Evolutionary conservation across 164 flowering plant species (phyloP).

Genomic region (Kingdonia uniflora): DNA sequence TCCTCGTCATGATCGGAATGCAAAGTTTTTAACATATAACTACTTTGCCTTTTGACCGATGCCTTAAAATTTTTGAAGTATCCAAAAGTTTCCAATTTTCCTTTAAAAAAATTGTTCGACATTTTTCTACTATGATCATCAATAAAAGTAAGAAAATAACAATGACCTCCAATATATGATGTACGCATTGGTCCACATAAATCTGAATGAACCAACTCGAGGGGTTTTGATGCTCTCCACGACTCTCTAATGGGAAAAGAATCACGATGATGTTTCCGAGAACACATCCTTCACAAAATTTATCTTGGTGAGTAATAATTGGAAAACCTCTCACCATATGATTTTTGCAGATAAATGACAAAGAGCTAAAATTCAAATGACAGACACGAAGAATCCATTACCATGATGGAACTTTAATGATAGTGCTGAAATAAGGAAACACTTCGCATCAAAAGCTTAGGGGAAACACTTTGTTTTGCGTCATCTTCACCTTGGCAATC

Average conservation of each 20-base stretch:
- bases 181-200: no score
- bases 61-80: no score
- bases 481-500: slow-evolving; percentile 5
- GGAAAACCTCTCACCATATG: no score
- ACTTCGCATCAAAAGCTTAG: not conserved
- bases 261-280: not conserved
- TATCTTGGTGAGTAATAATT: no score
- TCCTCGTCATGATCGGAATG: not conserved
- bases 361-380: no score
- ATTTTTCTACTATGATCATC: slow-evolving; percentile 4
- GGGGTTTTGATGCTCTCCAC: no score
- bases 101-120: not conserved
- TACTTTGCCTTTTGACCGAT: no score
- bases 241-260: slow-evolving; percentile 3
- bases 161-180: slow-evolving; percentile 1
- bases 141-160: slow-evolving; percentile 4
- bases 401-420: not conserved
- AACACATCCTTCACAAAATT: no score
- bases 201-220: no score
- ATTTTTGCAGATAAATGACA: no score
- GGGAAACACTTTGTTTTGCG: not conserved
- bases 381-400: not conserved
- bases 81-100: no score
- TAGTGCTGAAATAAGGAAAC: not conserved
- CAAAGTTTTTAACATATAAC: not conserved